A percentile compares a stretch with the other conserved stretches of the same genome.
Evolutionary conservation across 768 basidiomycete species (phyloP).

Genomic region (Auricularia sp.): DNA sequence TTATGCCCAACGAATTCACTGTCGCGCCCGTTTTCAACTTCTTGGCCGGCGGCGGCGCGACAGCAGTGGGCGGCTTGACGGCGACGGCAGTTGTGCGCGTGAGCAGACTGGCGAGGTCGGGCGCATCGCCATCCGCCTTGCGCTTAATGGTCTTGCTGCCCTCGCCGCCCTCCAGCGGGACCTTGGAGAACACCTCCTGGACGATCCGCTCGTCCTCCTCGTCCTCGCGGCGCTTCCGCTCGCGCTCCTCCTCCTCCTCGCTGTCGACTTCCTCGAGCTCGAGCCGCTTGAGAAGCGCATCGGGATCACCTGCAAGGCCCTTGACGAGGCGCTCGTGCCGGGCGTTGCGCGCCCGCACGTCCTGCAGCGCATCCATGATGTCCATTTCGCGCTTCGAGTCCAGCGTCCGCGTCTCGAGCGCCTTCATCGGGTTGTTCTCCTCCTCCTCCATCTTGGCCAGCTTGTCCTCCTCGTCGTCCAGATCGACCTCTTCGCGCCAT

Average conservation of each 20-base stretch:
- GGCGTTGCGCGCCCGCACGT: constrained; percentile 78
- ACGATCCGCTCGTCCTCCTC: constrained; percentile 91
- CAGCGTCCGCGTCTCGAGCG: constrained; percentile 80
- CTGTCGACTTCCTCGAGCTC: constrained; percentile 46
- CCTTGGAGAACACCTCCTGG: constrained; percentile 76
- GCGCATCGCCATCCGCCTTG: constrained; percentile 72
- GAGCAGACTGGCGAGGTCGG: constrained; percentile 55
- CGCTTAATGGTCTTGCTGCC: constrained; percentile 64
- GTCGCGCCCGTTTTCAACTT: constrained; percentile 35
- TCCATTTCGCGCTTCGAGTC: constrained; percentile 98
- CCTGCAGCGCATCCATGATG: constrained; percentile 89
- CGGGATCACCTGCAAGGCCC: constrained; percentile 50
- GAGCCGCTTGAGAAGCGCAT: constrained; percentile 56
- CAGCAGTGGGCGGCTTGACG: constrained; percentile 27
- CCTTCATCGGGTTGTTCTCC: constrained; percentile 96
- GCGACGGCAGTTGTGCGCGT: constrained; percentile 45
- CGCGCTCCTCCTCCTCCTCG: constrained; percentile 67
- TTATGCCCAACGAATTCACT: constrained; percentile 65
- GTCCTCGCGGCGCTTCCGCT: constrained; percentile 51
- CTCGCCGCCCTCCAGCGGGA: constrained; percentile 20
- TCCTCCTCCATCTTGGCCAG: constrained; percentile 81
- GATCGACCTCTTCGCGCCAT: constrained; percentile 76
- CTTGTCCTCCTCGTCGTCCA: constrained; percentile 66
- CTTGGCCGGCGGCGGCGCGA: constrained; percentile 39
- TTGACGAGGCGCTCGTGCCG: constrained; percentile 57